These are phyloP conservation scores for Gossypium longicalyx DNA, from an alignment of 345 rosid genomes.

Conservation along the genomic window DNA sequence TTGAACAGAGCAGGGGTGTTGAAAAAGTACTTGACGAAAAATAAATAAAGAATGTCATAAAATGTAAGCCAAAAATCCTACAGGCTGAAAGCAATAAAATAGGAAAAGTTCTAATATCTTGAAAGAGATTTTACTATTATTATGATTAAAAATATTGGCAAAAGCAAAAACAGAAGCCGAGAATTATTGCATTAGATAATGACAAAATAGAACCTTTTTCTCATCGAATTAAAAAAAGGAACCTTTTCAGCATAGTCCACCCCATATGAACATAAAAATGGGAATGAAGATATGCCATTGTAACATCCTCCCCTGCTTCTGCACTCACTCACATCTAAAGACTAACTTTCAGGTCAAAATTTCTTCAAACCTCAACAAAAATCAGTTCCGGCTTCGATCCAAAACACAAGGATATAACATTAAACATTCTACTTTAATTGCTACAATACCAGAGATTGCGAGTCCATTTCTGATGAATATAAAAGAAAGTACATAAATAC, in stretches of 20 bases:
- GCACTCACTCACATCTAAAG: not conserved
- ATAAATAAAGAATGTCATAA: not conserved
- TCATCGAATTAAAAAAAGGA: not conserved
- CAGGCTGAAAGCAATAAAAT: not conserved
- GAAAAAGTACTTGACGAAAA: not conserved
- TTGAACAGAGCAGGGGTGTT: not conserved
- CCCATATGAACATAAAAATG: not conserved
- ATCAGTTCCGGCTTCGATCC: not conserved
- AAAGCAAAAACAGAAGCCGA: too few relatives aligned
- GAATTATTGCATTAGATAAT: too few relatives aligned
- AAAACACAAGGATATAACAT: not conserved
- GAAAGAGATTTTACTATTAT: not conserved
- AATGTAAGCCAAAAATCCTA: not conserved
- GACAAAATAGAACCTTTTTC: not conserved
- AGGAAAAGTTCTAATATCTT: not conserved
- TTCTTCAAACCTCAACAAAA: not conserved
- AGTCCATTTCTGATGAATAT: not conserved
- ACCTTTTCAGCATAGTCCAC: not conserved
- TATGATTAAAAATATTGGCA: too few relatives aligned
- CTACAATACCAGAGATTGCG: not conserved
- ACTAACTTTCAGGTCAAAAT: not conserved
- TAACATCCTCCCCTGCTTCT: not conserved
- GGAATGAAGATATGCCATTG: not conserved
- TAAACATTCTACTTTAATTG: not conserved
- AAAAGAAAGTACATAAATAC: not conserved